These are phyloP conservation scores for Brassica balearica DNA, from an alignment of 441 rosid genomes.

Conservation along the genomic window DNA sequence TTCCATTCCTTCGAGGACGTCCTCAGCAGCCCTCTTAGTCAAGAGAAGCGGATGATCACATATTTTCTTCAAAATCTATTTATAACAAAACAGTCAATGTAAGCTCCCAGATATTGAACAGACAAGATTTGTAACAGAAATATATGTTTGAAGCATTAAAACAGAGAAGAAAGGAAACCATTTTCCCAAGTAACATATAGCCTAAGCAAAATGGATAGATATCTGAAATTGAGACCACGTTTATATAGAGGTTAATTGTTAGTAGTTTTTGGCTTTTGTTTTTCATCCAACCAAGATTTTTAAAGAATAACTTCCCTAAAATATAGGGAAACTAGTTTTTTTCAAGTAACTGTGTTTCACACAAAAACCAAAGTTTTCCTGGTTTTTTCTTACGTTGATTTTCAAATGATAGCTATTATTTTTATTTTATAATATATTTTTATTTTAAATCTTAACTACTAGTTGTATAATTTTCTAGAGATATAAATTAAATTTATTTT, in stretches of 20 bases:
- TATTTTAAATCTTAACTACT: no score
- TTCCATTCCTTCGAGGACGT: slow-evolving; percentile 94
- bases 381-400: no score
- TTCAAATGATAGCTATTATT: no score
- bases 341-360: no score
- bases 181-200: slow-evolving; percentile 14
- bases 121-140: slow-evolving; percentile 22
- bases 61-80: slow-evolving; percentile 96
- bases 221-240: slow-evolving; percentile 20
- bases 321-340: no score
- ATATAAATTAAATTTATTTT: no score
- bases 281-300: no score
- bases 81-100: slow-evolving; percentile 33
- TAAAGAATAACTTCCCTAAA: no score
- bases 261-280: no score
- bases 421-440: no score
- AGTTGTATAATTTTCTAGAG: no score
- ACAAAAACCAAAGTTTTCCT: no score
- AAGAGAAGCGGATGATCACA: slow-evolving; percentile 98
- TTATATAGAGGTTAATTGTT: neutral
- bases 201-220: slow-evolving; percentile 12
- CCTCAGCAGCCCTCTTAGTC: slow-evolving; percentile 98
- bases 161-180: slow-evolving; percentile 19
- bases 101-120: slow-evolving; percentile 21
- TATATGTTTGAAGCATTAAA: neutral